These are phyloP conservation scores for Lignosus rhinocerotis DNA, from an alignment of 1,284 basidiomycete genomes.

Conservation along the genomic window DNA sequence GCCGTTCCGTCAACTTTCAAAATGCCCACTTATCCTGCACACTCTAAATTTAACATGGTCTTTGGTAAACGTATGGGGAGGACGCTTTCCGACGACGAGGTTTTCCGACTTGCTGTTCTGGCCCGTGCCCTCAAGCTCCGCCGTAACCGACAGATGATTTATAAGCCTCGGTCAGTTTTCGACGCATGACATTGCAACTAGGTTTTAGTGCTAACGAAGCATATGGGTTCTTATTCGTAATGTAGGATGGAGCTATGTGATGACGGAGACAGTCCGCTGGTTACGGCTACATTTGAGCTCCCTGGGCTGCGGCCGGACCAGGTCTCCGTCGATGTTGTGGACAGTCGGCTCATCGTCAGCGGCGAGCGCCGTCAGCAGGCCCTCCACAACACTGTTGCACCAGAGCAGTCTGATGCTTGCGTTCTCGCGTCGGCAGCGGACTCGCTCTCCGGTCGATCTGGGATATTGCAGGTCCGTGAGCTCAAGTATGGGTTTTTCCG, in stretches of 20 bases:
- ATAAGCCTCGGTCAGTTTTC: constrained; percentile 20
- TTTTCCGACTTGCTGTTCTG: constrained; percentile 7
- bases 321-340: constrained; percentile 44
- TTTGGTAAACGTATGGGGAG: constrained; percentile 18
- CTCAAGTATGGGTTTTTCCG: constrained; percentile 54
- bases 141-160: constrained; percentile 14
- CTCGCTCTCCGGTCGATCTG: background rate
- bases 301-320: constrained; percentile 53
- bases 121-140: constrained; percentile 9
- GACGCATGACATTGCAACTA: background rate
- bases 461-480: constrained; percentile 41
- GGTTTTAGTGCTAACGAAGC: background rate
- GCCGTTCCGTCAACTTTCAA: background rate
- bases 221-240: background rate
- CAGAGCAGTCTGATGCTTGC: constrained; percentile 1
- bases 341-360: constrained; percentile 45
- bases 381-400: constrained; percentile 5
- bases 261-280: constrained; percentile 40
- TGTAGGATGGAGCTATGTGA: constrained; percentile 57
- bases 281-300: constrained; percentile 54
- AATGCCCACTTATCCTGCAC: constrained; percentile 12
- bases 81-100: constrained; percentile 13
- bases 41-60: constrained; percentile 4
- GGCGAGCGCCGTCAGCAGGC: constrained; percentile 43
- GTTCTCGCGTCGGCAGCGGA: background rate